Evolutionary conservation across 441 rosid species (phyloP).

Genomic region (Viola pubescens): DNA sequence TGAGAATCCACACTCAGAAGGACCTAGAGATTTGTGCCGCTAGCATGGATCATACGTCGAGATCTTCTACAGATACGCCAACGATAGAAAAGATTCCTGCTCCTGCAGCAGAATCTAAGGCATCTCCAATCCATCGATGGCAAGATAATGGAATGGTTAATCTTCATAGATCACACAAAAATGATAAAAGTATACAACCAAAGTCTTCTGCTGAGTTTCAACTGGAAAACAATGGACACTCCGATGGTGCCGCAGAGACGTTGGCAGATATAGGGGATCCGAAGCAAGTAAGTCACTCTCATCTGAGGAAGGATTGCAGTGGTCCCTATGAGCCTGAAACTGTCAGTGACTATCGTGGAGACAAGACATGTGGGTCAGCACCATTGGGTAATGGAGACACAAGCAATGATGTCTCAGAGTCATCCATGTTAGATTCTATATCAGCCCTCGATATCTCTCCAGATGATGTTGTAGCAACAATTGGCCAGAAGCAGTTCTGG

Average conservation of each 20-base stretch:
- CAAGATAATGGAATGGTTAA: slow-evolving; percentile 16
- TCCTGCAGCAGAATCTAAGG: slow-evolving; percentile 13
- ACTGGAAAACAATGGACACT: slow-evolving; percentile 12
- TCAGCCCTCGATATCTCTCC: slow-evolving; percentile 54
- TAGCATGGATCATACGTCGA: slow-evolving; percentile 18
- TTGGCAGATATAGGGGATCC: slow-evolving; percentile 24
- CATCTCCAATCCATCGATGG: slow-evolving; percentile 20
- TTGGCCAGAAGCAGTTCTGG: slow-evolving; percentile 89
- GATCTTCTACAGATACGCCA: slow-evolving; percentile 18
- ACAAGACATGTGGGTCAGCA: slow-evolving; percentile 19
- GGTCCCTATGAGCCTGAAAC: slow-evolving; percentile 29
- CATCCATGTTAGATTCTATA: slow-evolving; percentile 55
- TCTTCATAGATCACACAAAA: slow-evolving; percentile 24
- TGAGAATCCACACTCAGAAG: slow-evolving; percentile 20
- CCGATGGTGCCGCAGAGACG: slow-evolving; percentile 17
- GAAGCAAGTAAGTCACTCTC: slow-evolving; percentile 20
- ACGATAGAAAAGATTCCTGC: slow-evolving; percentile 20
- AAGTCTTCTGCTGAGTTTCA: slow-evolving; percentile 23
- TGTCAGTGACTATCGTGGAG: slow-evolving; percentile 24
- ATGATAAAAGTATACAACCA: slow-evolving; percentile 26
- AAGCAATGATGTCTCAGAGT: slow-evolving; percentile 42
- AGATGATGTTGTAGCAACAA: slow-evolving; percentile 67
- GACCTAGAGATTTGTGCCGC: slow-evolving; percentile 22
- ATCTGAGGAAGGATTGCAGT: slow-evolving; percentile 23
- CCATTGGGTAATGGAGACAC: slow-evolving; percentile 37